A percentile compares a stretch with the other conserved stretches of the same genome.
phyloP scores from a whole-genome alignment of 2,329 filamentous ascomycete species.

The Sporothrix humicola region DNA sequence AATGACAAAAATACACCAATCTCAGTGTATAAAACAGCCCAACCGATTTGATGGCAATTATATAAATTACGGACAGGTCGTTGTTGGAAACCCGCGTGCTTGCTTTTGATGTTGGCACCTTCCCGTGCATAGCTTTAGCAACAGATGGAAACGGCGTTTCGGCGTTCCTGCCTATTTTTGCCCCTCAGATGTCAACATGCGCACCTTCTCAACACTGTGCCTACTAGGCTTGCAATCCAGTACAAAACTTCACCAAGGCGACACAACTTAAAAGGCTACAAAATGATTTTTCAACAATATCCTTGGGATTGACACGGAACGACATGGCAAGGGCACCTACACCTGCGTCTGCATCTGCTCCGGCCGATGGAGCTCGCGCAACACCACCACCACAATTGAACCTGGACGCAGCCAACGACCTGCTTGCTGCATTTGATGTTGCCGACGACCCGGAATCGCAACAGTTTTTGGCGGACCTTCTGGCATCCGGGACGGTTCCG shows the following conservation, averaged over 20 bases:
- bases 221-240: too few species aligned
- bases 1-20: too few species aligned
- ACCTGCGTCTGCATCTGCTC: neutral
- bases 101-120: neutral
- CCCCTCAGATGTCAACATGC: slow-evolving; percentile 5
- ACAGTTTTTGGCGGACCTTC: slow-evolving; percentile 34
- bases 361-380: neutral
- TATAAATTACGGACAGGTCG: too few species aligned
- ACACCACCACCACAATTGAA: neutral
- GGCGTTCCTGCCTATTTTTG: slow-evolving; percentile 19
- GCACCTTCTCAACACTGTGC: neutral
- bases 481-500: slow-evolving; percentile 32
- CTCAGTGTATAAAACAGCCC: too few species aligned
- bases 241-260: neutral
- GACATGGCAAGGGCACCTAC: neutral
- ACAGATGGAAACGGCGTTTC: neutral
- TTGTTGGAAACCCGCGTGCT: neutral
- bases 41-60: too few species aligned
- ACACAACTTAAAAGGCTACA: neutral
- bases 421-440: slow-evolving; percentile 33
- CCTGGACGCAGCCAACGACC: slow-evolving; percentile 27
- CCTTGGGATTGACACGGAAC: neutral
- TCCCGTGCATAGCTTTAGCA: neutral
- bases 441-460: slow-evolving; percentile 33
- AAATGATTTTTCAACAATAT: neutral